Conservation (phyloP, 164 flowering plant genomes). For the Chloranthus sessilifolius region DNA sequence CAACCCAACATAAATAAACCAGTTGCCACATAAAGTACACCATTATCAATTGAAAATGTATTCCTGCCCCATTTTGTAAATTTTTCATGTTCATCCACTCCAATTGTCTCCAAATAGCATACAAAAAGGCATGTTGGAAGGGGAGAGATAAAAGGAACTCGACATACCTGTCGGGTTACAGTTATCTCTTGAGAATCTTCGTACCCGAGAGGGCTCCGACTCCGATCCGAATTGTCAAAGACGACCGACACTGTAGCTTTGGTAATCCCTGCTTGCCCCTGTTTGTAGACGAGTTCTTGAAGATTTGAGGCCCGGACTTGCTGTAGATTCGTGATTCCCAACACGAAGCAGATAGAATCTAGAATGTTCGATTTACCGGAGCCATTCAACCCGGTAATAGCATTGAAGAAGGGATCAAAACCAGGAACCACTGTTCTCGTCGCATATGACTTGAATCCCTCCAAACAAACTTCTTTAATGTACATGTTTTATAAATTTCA, state of each 20-base stretch:
- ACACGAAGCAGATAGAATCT: constrained; percentile 91
- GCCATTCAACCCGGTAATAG: constrained; percentile 94
- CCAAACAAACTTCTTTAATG: constrained; percentile 82
- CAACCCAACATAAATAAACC: too few species aligned
- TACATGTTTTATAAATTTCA: constrained; percentile 35
- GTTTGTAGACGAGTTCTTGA: constrained; percentile 99
- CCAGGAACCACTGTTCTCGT: constrained; percentile 91
- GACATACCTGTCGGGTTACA: constrained; percentile 86
- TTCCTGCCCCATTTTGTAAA: too few species aligned
- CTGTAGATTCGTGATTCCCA: constrained; percentile 95
- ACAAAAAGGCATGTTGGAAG: too few species aligned
- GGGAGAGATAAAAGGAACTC: background rate
- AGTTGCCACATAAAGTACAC: too few species aligned
- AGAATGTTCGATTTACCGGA: constrained; percentile 98
- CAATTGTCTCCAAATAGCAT: too few species aligned
- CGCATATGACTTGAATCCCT: constrained; percentile 98
- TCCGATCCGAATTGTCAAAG: constrained; percentile 76
- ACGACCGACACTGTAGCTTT: constrained; percentile 96
- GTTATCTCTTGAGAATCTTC: constrained; percentile 88
- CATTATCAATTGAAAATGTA: too few species aligned
- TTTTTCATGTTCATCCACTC: too few species aligned
- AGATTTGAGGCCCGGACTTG: constrained; percentile 95
- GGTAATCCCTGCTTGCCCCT: constrained; percentile 98
- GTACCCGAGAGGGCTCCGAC: constrained; percentile 88
- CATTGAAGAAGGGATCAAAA: constrained; percentile 92